Base-by-base conservation (phyloP, 108 stramenopile genomes). In the Chaetoceros muelleri region DNA sequence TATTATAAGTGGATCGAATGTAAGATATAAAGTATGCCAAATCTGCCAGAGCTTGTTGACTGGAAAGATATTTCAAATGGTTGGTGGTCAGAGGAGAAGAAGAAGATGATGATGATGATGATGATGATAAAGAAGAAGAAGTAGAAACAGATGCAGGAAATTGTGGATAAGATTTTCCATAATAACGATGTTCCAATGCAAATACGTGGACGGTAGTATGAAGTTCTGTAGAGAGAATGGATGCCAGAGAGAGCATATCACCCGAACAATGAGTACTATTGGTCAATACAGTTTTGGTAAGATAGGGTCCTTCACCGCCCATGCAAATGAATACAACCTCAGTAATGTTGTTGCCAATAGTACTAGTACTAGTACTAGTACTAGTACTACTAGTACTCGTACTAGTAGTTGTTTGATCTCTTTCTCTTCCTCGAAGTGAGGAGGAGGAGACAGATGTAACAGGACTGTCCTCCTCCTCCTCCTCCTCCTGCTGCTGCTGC, bases 121-220 rank as follows among this genome's bases (percentile, higher is more conserved):
- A 2, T 18, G 2, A 44, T 16, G 17, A 44, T 10, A 10, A 44
- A 44, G 10, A 10, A 10, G n/a, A 16, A 10, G 16, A 52, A 26
- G 18, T 16, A 52, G 24, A 10, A 52, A 52, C 51, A 31, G 7
- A 3, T 44, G 3, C 13, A 28, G n/a, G 46, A 48, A 76, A 72
- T 8, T 19, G 22, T 5, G 89, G 90, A 60, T 84, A 69, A 2
- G 82, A 77, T 53, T 80, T 51, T 45, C 92, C 95, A 56, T 94
- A 96, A 67, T 90, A 94, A 0, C 95, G 82, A 73, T 94, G 95
- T 58, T 94, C 90, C 31, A 96, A 55, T 2, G 89, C 85, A 74
- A 75, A 87, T 58, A 91, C 21, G 46, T 76, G 76, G 2, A 86
- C 67, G 50, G 60, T 64, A 53, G 60, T 52, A n/a, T 54, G 20